These are phyloP conservation scores for Candida nanaspora DNA, from an alignment of 805 yeast genomes.

Conservation along the genomic window DNA sequence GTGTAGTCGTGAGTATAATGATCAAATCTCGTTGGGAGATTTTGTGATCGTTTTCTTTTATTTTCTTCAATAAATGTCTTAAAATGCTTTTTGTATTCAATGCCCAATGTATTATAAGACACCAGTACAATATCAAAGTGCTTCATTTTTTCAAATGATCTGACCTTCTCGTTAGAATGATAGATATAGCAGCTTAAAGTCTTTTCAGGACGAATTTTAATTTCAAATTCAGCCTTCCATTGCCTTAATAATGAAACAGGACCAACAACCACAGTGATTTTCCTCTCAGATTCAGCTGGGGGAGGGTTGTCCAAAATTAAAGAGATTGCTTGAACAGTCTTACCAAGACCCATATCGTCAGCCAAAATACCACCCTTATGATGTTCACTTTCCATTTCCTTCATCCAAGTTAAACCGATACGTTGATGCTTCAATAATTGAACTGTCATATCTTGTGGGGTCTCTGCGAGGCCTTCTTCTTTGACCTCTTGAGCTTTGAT, in stretches of 20 bases:
- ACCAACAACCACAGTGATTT: slow-evolving; percentile 72
- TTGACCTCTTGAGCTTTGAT: slow-evolving; percentile 44
- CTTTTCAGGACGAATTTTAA: slow-evolving; percentile 46
- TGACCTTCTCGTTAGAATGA: slow-evolving; percentile 42
- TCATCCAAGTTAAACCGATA: slow-evolving; percentile 77
- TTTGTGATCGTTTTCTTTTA: slow-evolving; percentile 15
- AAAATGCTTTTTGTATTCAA: slow-evolving; percentile 68
- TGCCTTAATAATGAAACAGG: slow-evolving; percentile 84
- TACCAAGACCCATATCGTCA: slow-evolving; percentile 82
- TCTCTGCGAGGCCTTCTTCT: slow-evolving; percentile 43
- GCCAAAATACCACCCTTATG: slow-evolving; percentile 66
- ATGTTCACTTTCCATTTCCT: slow-evolving; percentile 54
- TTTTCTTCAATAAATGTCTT: slow-evolving; percentile 28
- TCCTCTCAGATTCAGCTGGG: slow-evolving; percentile 22
- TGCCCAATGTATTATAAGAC: slow-evolving; percentile 72
- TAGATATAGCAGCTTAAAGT: slow-evolving; percentile 47
- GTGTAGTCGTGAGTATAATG: slow-evolving; percentile 28
- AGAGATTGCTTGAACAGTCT: slow-evolving; percentile 64
- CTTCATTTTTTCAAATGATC: slow-evolving; percentile 38
- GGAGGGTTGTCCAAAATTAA: slow-evolving; percentile 43
- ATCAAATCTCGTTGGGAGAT: slow-evolving; percentile 26
- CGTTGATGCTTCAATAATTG: slow-evolving; percentile 58
- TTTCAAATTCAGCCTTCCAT: slow-evolving; percentile 73
- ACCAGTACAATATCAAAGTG: slow-evolving; percentile 69
- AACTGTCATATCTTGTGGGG: slow-evolving; percentile 60